A percentile compares a stretch with the other conserved stretches of the same genome.
These are phyloP conservation scores for Choanephora cucurbitarum DNA, from an alignment of 371 early-diverging fungal species.

Conservation along the genomic window DNA sequence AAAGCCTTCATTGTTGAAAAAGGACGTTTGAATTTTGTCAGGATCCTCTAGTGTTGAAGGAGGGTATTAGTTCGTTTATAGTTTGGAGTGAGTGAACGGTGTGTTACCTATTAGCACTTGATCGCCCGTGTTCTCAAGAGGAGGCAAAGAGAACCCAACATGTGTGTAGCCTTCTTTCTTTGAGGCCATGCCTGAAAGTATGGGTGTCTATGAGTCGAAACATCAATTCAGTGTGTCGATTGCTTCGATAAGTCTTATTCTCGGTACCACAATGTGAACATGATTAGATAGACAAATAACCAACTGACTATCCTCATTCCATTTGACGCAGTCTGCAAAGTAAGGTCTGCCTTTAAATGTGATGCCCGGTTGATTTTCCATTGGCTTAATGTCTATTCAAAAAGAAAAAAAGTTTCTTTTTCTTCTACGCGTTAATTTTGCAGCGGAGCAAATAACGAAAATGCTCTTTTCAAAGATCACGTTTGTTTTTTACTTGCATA, in stretches of 20 bases:
- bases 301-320: constrained; percentile 31
- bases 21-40: constrained; percentile 19
- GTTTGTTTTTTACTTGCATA: too few relatives aligned
- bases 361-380: constrained; percentile 30
- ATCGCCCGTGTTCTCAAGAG: background rate
- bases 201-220: constrained; percentile 28
- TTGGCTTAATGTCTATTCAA: background rate
- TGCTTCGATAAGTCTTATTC: background rate
- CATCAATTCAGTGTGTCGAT: background rate
- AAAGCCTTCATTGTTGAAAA: constrained; percentile 24
- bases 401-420: background rate
- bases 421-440: too few relatives aligned
- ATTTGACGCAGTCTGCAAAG: constrained; percentile 18
- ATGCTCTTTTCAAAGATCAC: too few relatives aligned
- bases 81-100: too few relatives aligned
- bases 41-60: constrained; percentile 13
- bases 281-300: constrained; percentile 21
- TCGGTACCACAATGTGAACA: constrained; percentile 35
- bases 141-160: constrained; percentile 14
- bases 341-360: constrained; percentile 20
- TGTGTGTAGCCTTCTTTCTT: constrained; percentile 25
- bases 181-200: constrained; percentile 26
- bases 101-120: background rate
- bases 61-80: too few relatives aligned
- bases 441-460: too few relatives aligned